Base-by-base conservation (phyloP, 352 stramenopile species). In the Globisporangium ultimum region DNA sequence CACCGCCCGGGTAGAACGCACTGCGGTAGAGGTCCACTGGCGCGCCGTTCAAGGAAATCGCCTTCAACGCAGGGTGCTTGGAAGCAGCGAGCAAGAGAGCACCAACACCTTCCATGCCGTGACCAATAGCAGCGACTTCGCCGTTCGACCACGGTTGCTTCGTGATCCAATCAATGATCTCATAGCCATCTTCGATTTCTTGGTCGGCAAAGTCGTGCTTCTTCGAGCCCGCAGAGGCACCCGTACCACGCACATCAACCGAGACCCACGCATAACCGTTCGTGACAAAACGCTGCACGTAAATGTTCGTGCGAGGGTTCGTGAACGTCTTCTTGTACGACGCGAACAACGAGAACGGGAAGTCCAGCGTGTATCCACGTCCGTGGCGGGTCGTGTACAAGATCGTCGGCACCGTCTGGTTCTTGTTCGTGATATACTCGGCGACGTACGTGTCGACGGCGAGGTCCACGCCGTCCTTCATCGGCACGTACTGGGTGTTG, bases 131-230 rank as follows among this genome's bases (percentile, higher is more conserved):
- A 12, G 74, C 80, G 11, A 93, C 84, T 15, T 91, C 65, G 52
- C 84, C 84, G 70, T 91, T 89, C 21, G 80, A 91, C 84, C 84
- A 93, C 2, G 74, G 67, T 60, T 93, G 84, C 61, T 87, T 53
- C 0, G 76, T 85, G 66, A 93, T 81, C 84, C 84, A 93, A 53
- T 93, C 80, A 48, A 93, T 80, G 14, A 93, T 52, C 43, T 91
- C 81, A 55, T 89, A 87, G 13, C 68, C 80, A 46, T 93, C 84
- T 18, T 81, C 57, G n/a, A 89, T 61, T 55, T 93, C 84, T 21
- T 82, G 63, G 48, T 91, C 78, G 2, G 62, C 67, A 42, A 93
- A 93, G 53, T 93, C 84, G 55, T 78, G 63, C 28, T 74, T 71
- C 66, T 93, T 93, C 17, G 68, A 53, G 40, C 84, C 84, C 1